Base-by-base conservation (phyloP, 345 rosid species). In the Cardamine resedifolia region DNA sequence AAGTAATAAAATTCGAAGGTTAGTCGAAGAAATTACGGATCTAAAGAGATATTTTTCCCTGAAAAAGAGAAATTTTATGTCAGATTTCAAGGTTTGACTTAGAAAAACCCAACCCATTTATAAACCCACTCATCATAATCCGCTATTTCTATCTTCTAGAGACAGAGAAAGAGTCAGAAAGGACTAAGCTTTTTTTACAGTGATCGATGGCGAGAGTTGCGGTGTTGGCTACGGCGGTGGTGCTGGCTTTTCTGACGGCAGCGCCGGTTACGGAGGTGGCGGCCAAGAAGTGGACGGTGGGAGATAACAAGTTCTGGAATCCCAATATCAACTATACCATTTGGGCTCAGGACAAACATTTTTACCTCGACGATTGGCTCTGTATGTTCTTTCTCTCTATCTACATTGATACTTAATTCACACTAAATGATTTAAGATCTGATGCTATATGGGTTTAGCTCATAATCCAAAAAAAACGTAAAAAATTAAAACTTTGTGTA, bases 311-410 rank as follows among this genome's bases (percentile, higher is more conserved):
- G 73, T 85, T 83, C 8, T 94, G 98, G 98, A 80, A 79, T 53
- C 72, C 70, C 31, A 85, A 84, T 73, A 75, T 88, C n/a, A 94
- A 91, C 81, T 91, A 88, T 77, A 91, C 93, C 50, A 26, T 83
- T 33, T 94, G 97, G 97, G 91, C 95, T 75, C 76, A 86, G 50
- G 87, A 52, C 77, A 91, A 84, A 76, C 93, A 91, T 48, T 94
- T 94, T 77, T 85, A 88, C 83, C 82, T 86, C 80, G 98, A 88
- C 6, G 97, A 94, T 72, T 94, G 98, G 97, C 98, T 94, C 62
- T 89, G 98, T 94, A 85, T 47, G 81, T 21, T 55, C 72, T 56
- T 39, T 70, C 57, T 60, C 56, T 34, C 58, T 38, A 41, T 15
- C 6, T 3, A 44, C 33, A 11, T 26, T 39, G 18, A 26, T 52